Percentiles rank a stretch among this genome's conserved stretches.
These are phyloP conservation scores for Arachnomyces sp. DNA, from an alignment of 2,329 filamentous ascomycete species.

Conservation along the genomic window DNA sequence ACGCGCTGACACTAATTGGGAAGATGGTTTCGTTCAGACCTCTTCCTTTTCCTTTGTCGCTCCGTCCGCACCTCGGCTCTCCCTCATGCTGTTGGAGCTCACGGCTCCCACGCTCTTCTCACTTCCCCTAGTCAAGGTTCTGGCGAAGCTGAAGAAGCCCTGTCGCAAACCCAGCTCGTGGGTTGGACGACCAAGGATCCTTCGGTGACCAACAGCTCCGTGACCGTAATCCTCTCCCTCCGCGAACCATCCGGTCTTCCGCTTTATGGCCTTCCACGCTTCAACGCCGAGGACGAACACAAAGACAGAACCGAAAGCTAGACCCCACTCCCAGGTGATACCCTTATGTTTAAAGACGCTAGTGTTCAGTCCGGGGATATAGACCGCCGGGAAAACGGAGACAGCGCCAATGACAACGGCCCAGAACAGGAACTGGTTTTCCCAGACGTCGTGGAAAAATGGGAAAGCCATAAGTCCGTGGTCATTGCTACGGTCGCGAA, in stretches of 20 bases:
- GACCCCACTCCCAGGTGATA: conserved; percentile 57
- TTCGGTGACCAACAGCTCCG: conserved; percentile 12
- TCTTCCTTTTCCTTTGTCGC: conserved; percentile 2
- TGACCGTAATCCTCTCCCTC: conserved; percentile 23
- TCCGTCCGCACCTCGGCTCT: background rate
- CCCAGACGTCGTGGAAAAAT: conserved; percentile 29
- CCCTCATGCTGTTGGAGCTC: conserved; percentile 7
- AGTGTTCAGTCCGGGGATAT: conserved; percentile 54
- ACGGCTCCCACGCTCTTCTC: conserved; percentile 16
- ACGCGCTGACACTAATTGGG: too few relatives aligned
- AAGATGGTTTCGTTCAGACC: background rate
- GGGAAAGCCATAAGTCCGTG: conserved; percentile 24
- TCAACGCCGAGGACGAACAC: conserved; percentile 55
- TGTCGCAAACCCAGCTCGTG: conserved; percentile 22
- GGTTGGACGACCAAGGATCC: conserved; percentile 12
- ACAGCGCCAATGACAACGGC: conserved; percentile 41
- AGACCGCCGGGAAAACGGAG: conserved; percentile 47
- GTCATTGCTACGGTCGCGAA: conserved; percentile 16
- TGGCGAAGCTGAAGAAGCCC: conserved; percentile 26
- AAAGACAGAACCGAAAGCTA: conserved; percentile 48
- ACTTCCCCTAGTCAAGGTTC: conserved; percentile 20
- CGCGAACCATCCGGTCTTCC: conserved; percentile 27
- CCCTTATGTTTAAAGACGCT: conserved; percentile 54
- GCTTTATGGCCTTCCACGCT: conserved; percentile 53
- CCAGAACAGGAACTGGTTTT: conserved; percentile 48